A percentile compares a stretch with the other conserved stretches of the same genome.
These are phyloP conservation scores for Arthrocladium fulminans DNA, from an alignment of 2,329 filamentous ascomycete genomes.

Conservation along the genomic window DNA sequence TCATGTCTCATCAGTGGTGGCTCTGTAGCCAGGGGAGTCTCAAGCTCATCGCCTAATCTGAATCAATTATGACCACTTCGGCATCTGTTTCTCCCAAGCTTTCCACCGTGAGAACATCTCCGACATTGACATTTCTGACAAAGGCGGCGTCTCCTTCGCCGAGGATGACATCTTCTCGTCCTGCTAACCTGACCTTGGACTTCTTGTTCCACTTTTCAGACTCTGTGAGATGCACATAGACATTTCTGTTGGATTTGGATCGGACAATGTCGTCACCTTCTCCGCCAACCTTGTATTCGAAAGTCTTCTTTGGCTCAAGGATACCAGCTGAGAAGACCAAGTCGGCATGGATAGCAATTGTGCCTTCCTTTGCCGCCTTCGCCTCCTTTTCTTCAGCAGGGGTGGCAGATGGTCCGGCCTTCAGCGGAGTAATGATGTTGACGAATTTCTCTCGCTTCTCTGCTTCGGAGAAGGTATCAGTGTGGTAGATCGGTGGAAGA, in stretches of 20 bases:
- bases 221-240: conserved; percentile 76
- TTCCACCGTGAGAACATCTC: conserved; percentile 56
- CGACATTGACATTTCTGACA: conserved; percentile 55
- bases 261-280: conserved; percentile 26
- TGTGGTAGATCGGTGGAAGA: conserved; percentile 68
- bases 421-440: conserved; percentile 65
- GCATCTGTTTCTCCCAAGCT: conserved; percentile 60
- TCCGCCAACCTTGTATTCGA: conserved; percentile 64
- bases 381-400: conserved; percentile 55
- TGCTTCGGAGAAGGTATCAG: conserved; percentile 61
- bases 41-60: conserved; percentile 35
- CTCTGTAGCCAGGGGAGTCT: too few relatives aligned
- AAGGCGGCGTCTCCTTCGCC: conserved; percentile 76
- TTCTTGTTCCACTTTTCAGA: conserved; percentile 55
- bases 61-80: conserved; percentile 61
- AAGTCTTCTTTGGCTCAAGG: conserved; percentile 55
- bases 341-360: conserved; percentile 77
- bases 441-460: conserved; percentile 63
- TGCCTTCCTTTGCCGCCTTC: conserved; percentile 52
- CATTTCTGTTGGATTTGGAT: conserved; percentile 50
- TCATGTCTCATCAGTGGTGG: too few relatives aligned
- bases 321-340: conserved; percentile 74
- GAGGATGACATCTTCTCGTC: conserved; percentile 57
- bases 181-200: conserved; percentile 60
- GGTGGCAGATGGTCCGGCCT: conserved; percentile 55